Conservation (phyloP, 1,284 basidiomycete genomes). For the Heliocybe sulcata region DNA sequence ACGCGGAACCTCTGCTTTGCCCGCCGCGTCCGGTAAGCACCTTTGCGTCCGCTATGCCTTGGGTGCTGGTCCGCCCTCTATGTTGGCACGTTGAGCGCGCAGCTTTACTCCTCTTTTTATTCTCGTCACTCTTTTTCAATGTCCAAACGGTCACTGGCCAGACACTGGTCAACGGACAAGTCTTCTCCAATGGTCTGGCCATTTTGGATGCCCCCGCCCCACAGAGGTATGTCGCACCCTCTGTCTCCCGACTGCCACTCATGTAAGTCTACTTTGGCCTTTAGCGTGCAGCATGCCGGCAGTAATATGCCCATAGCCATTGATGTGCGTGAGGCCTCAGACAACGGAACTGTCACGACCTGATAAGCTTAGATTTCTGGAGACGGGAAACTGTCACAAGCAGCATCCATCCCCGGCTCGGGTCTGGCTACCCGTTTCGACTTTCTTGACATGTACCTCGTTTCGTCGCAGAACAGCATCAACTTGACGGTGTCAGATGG, state of each 20-base stretch:
- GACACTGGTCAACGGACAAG: conserved; percentile 28
- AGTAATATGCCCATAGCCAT: conserved; percentile 33
- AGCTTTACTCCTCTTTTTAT: conserved; percentile 7
- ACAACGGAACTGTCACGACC: not conserved
- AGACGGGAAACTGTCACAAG: conserved; percentile 31
- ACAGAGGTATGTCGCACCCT: conserved; percentile 27
- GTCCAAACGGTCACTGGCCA: conserved; percentile 17
- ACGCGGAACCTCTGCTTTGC: not conserved
- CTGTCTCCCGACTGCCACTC: not conserved
- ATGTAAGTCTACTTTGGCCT: not conserved
- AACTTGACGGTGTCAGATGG: conserved; percentile 41
- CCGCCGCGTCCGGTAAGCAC: not conserved
- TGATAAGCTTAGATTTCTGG: conserved; percentile 32
- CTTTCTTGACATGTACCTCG: conserved; percentile 39
- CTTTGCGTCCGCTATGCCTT: not conserved
- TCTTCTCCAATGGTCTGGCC: conserved; percentile 39
- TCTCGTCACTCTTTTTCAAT: conserved; percentile 12
- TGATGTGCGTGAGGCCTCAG: conserved; percentile 27
- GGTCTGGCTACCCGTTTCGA: conserved; percentile 30
- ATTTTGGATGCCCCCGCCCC: conserved; percentile 38
- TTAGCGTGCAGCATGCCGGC: conserved; percentile 23
- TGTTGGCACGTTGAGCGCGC: not conserved
- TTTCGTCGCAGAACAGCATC: conserved; percentile 30
- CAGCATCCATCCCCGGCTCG: conserved; percentile 28
- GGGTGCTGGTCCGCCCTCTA: conserved; percentile 9